Percentiles rank a stretch among this genome's conserved stretches.
Evolutionary conservation across 192 early-diverging fungal genomes (phyloP).

Genomic region (Geranomyces variabilis): DNA sequence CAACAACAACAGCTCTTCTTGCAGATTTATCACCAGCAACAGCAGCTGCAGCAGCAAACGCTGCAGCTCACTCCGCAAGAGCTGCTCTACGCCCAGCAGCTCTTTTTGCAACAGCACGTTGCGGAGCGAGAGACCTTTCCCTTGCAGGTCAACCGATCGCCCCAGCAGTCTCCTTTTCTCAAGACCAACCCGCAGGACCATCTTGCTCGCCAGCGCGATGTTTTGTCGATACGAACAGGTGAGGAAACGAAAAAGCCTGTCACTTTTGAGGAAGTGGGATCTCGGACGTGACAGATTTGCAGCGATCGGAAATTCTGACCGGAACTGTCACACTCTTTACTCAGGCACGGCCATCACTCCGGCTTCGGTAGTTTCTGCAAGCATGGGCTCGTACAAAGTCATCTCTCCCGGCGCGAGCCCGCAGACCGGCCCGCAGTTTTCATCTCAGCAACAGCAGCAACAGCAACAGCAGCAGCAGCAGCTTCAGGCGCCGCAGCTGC

Average conservation of each 20-base stretch:
- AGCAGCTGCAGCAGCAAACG: no score
- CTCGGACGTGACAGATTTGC: no score
- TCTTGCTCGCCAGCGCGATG: constrained; percentile 4
- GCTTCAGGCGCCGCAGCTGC: no score
- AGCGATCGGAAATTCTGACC: no score
- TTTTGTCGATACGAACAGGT: not conserved
- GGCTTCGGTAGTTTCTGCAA: not conserved
- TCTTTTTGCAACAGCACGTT: not conserved
- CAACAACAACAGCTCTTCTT: not conserved
- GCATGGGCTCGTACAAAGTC: not conserved
- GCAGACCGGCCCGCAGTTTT: not conserved
- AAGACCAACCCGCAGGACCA: constrained; percentile 1
- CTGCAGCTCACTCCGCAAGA: no score
- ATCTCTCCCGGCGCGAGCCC: not conserved
- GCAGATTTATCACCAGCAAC: no score
- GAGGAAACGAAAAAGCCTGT: not conserved
- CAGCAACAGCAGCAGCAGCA: not conserved
- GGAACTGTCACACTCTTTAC: not conserved
- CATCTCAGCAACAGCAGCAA: constrained; percentile 3
- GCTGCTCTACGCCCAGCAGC: no score
- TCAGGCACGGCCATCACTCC: not conserved
- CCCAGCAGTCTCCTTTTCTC: not conserved
- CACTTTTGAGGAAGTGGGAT: no score
- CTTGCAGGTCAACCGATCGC: not conserved
- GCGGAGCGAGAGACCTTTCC: not conserved